Evolutionary conservation across 768 basidiomycete species (phyloP).

Genomic region (Amanita thiersii): DNA sequence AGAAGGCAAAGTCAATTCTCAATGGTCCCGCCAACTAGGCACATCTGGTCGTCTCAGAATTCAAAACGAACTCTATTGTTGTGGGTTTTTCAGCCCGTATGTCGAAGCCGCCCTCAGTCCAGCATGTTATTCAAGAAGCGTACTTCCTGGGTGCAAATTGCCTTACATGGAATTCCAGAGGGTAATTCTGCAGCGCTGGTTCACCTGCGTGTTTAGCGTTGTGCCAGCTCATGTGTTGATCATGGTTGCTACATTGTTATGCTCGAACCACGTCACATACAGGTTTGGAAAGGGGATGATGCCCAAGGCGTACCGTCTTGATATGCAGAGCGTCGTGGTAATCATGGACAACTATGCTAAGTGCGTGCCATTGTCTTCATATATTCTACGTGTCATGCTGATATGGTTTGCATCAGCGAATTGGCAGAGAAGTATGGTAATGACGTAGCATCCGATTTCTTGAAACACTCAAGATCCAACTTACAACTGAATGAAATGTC

Average conservation of each 20-base stretch:
- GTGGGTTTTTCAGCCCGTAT: slow-evolving; percentile 76
- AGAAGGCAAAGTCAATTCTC: slow-evolving; percentile 70
- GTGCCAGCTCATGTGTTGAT: slow-evolving; percentile 59
- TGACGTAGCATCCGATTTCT: slow-evolving; percentile 50
- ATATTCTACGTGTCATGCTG: slow-evolving; percentile 3
- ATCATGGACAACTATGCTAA: slow-evolving; percentile 81
- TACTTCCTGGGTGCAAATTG: slow-evolving; percentile 69
- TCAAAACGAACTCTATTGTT: slow-evolving; percentile 69
- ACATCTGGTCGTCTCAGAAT: slow-evolving; percentile 51
- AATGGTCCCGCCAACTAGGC: slow-evolving; percentile 63
- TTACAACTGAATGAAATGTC: slow-evolving; percentile 29
- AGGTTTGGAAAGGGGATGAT: slow-evolving; percentile 86
- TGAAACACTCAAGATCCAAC: slow-evolving; percentile 50
- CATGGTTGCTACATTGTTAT: slow-evolving; percentile 59
- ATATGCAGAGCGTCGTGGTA: slow-evolving; percentile 61
- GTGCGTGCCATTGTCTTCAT: slow-evolving; percentile 26
- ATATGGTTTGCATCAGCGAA: slow-evolving; percentile 34
- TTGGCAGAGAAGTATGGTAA: slow-evolving; percentile 68
- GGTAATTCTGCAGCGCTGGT: slow-evolving; percentile 52
- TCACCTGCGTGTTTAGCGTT: slow-evolving; percentile 50
- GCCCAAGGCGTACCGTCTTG: slow-evolving; percentile 74
- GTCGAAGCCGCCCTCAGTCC: slow-evolving; percentile 69
- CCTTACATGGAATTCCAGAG: slow-evolving; percentile 52
- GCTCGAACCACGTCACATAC: slow-evolving; percentile 79
- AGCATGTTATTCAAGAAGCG: slow-evolving; percentile 64